Percentiles rank a stretch among this genome's conserved stretches.
These are phyloP conservation scores for Saccharomycopsis fodiens DNA, from an alignment of 805 yeast species.

Conservation along the genomic window DNA sequence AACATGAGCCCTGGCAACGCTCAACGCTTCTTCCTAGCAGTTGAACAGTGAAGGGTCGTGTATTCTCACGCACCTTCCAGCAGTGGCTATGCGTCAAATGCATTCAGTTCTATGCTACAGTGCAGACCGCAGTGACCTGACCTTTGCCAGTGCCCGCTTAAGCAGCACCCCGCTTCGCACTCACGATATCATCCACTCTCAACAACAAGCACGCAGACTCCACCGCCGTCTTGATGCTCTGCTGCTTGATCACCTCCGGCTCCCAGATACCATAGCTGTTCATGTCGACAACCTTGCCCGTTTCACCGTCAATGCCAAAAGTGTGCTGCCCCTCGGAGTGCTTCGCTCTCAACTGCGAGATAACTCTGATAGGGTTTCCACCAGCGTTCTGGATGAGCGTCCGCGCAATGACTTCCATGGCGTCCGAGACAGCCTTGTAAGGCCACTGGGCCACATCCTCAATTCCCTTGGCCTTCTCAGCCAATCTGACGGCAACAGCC, in stretches of 20 bases:
- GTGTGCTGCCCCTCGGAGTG: constrained; percentile 87
- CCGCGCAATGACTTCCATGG: constrained; percentile 97
- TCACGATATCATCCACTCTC: constrained; percentile 95
- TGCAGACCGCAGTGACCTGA: no score
- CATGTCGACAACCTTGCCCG: constrained; percentile 94
- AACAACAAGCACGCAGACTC: constrained; percentile 92
- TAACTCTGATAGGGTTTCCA: constrained; percentile 84
- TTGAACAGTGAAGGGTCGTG: no score
- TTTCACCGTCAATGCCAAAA: constrained; percentile 91
- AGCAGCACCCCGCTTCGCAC: constrained; percentile 33
- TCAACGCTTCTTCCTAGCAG: no score
- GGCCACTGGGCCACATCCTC: constrained; percentile 99
- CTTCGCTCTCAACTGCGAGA: constrained; percentile 89
- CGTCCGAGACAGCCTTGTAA: constrained; percentile 97
- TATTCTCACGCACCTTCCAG: no score
- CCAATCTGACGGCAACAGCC: constrained; percentile 86
- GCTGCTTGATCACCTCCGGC: constrained; percentile 97
- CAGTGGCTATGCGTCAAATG: no score
- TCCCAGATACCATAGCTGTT: constrained; percentile 96
- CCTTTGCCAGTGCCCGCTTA: no score
- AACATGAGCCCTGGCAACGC: no score
- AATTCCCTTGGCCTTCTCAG: constrained; percentile 84
- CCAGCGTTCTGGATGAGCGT: constrained; percentile 97
- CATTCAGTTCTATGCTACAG: no score
- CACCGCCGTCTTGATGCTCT: constrained; percentile 93